Percentiles rank a stretch among this genome's conserved stretches.
Evolutionary conservation across 2,329 filamentous ascomycete genomes (phyloP).

Genomic region (Cordyceps cicadae): DNA sequence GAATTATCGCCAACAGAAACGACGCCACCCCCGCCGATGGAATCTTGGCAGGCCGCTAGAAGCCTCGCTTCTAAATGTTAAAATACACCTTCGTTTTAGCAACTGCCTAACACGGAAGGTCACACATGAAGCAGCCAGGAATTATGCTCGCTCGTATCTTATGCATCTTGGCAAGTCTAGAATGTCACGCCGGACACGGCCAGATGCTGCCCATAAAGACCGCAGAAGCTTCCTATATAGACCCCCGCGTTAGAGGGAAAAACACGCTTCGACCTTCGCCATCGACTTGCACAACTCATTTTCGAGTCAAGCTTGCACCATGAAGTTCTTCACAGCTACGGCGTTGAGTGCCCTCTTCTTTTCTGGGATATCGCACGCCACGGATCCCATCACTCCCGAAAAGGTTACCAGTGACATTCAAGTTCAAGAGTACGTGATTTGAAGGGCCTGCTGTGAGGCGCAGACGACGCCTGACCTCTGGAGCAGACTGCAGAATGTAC

Average conservation of each 20-base stretch:
- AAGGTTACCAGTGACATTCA: conserved; percentile 28
- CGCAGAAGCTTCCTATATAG: not conserved
- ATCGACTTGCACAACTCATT: not conserved
- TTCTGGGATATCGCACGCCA: not conserved
- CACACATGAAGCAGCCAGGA: not conserved
- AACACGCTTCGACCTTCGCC: no score
- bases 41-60: no score
- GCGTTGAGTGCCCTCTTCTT: not conserved
- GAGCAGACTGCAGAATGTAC: conserved; percentile 41
- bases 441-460: no score
- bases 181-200: no score
- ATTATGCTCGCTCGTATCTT: not conserved
- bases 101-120: not conserved
- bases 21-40: no score
- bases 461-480: not conserved
- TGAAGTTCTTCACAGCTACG: not conserved
- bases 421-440: conserved; percentile 22
- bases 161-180: not conserved
- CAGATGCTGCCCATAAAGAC: not conserved
- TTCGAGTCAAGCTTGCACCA: not conserved
- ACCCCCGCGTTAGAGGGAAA: no score
- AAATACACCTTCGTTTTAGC: not conserved
- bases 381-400: conserved; percentile 21
- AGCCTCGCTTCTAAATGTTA: not conserved
- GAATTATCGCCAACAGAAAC: no score